These are phyloP conservation scores for Melanogaster broomeanus DNA, from an alignment of 768 basidiomycete genomes.

Conservation along the genomic window DNA sequence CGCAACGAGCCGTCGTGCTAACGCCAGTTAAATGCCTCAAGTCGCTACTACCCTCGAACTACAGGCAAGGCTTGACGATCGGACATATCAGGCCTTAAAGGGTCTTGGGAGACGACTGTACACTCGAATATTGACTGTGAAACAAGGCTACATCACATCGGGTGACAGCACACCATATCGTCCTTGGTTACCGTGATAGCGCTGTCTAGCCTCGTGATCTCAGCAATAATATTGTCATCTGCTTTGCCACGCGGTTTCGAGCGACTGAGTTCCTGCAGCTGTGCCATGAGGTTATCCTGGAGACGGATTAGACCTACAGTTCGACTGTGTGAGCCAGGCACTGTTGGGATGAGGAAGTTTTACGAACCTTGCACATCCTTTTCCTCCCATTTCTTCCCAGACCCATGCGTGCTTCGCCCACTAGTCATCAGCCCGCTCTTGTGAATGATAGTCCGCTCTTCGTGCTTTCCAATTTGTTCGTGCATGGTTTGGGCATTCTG, in stretches of 20 bases:
- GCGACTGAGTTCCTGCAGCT: constrained; percentile 83
- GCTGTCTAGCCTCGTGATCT: constrained; percentile 79
- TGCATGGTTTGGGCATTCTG: constrained; percentile 65
- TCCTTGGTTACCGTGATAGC: constrained; percentile 75
- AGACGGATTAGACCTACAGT: constrained; percentile 52
- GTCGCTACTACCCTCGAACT: too few species aligned
- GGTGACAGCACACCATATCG: constrained; percentile 60
- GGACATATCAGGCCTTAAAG: too few species aligned
- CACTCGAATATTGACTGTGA: neutral
- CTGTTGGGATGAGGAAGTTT: constrained; percentile 24
- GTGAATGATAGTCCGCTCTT: constrained; percentile 85
- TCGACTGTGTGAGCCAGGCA: constrained; percentile 1
- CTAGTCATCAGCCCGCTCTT: constrained; percentile 98
- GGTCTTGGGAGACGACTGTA: too few species aligned
- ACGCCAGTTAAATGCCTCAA: too few species aligned
- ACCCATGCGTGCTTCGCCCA: constrained; percentile 76
- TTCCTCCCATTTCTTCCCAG: constrained; percentile 92
- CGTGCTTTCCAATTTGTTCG: constrained; percentile 66
- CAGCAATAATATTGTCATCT: constrained; percentile 76
- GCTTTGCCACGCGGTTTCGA: constrained; percentile 81
- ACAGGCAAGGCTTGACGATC: too few species aligned
- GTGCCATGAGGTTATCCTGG: constrained; percentile 68
- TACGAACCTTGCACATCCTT: constrained; percentile 83
- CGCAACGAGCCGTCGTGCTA: too few species aligned
- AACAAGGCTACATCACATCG: constrained; percentile 3